Conservation (phyloP, 1,139 yeast genomes). For the Taphrina wiesneri region DNA sequence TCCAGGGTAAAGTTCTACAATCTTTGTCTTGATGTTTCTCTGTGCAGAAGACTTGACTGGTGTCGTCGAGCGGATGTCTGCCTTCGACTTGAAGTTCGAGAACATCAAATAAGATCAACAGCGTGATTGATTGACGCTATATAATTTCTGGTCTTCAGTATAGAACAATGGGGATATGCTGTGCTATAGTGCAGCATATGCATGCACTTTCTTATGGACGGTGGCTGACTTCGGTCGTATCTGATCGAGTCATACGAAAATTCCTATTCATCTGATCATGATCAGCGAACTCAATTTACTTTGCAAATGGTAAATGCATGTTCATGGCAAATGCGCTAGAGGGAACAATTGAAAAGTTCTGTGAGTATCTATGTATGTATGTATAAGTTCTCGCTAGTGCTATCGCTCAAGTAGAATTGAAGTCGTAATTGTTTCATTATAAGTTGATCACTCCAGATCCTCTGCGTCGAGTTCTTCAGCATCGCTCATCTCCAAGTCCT, state of each 20-base stretch:
- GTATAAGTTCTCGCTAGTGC: not conserved
- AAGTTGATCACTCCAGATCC: constrained; percentile 14
- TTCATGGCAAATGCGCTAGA: too few relatives aligned
- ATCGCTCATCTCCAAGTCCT: constrained; percentile 56
- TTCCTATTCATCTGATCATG: not conserved
- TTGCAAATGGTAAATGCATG: too few relatives aligned
- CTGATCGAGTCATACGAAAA: not conserved
- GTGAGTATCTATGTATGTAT: too few relatives aligned
- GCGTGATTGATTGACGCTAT: too few relatives aligned
- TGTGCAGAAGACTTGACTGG: constrained; percentile 84
- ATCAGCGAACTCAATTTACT: too few relatives aligned
- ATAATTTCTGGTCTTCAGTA: too few relatives aligned
- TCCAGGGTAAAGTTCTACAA: constrained; percentile 69
- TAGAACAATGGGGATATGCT: too few relatives aligned
- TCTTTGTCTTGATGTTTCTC: constrained; percentile 72
- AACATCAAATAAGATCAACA: constrained; percentile 19
- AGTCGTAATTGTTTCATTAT: not conserved
- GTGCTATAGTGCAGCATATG: too few relatives aligned
- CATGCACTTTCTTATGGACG: not conserved
- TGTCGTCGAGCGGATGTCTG: constrained; percentile 29
- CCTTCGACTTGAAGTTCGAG: constrained; percentile 21
- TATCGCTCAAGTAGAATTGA: constrained; percentile 1
- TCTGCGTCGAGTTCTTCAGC: constrained; percentile 28
- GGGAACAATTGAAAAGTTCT: too few relatives aligned
- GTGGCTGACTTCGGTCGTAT: not conserved